Conservation (phyloP, 768 basidiomycete species). For the Leccinum ochraceum region DNA sequence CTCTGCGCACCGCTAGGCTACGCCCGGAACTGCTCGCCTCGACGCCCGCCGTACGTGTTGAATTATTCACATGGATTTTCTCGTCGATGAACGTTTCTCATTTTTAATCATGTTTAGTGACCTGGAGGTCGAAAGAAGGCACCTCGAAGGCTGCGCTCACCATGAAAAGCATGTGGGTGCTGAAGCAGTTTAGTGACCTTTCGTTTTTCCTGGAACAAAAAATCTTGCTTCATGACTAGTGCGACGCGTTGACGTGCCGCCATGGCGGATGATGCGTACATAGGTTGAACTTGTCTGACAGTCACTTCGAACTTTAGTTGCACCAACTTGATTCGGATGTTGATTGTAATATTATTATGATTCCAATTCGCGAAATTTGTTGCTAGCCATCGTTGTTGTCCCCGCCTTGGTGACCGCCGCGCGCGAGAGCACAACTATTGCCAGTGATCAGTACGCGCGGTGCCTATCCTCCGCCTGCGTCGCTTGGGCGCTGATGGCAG, state of each 20-base stretch:
- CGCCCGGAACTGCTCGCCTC: no score
- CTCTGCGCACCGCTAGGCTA: no score
- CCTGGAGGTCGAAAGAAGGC: slow-evolving; percentile 15
- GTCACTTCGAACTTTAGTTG: neutral
- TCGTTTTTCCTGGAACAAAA: neutral
- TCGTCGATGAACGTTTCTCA: neutral
- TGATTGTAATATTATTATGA: neutral
- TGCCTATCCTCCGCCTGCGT: no score
- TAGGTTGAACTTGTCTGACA: neutral
- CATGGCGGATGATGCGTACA: neutral
- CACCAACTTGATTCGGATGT: neutral
- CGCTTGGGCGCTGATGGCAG: no score
- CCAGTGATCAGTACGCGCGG: no score
- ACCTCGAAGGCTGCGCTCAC: slow-evolving; percentile 14
- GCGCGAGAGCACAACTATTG: no score
- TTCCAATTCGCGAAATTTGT: neutral
- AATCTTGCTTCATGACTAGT: neutral
- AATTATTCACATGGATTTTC: neutral
- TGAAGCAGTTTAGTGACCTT: slow-evolving; percentile 12
- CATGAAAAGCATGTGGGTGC: neutral
- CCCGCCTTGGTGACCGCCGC: no score
- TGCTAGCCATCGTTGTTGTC: no score
- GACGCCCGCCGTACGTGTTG: slow-evolving; percentile 38
- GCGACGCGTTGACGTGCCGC: neutral
- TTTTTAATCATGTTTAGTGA: slow-evolving; percentile 10